Base-by-base conservation (phyloP, 2,329 filamentous ascomycete genomes). In the Neonectria sp. region DNA sequence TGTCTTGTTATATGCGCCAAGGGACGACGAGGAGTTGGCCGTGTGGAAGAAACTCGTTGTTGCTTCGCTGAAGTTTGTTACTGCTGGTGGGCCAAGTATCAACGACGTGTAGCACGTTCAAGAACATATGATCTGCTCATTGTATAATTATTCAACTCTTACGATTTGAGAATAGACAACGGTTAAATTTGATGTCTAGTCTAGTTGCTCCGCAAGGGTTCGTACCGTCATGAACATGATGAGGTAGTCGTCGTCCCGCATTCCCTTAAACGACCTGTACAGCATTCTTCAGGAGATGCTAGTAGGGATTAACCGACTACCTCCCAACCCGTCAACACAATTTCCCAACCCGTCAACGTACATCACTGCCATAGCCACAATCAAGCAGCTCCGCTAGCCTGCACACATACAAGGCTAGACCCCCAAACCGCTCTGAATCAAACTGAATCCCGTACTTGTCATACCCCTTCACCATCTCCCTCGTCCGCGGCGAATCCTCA, bases 401-500 rank as follows among this genome's bases (percentile, higher is more conserved):
- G n/a, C 63, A 49, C 40, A 65, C 27, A 33, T 21, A 60, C 2
- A 65, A 35, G 6, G 37, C n/a, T 29, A 65, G 7, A 8, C 35
- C 33, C 4, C 31, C 25, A n/a, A 61, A 61, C 1, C 57, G 37
- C 9, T 49, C 57, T 11, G 3, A 4, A 11, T 57, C 27, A 35
- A 21, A 2, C 3, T 21, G 25, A 45, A 65, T 57, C 3, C 12
- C 21, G 25, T 46, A 11, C 15, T 17, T 25, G 15, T 27, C 31
- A 43, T 61, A 65, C 3, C 17, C 25, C 25, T 61, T 13, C 12
- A 65, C 24, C 49, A 61, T 6, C 25, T 52, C n/a, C 21, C 51
- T 45, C 5, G 45, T 61, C 2, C 63, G 57, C 17, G 52, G 52
- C 31, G 63, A 62, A 45, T 56, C 58, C 11, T 66, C 43, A 29